phyloP scores from a whole-genome alignment of 805 yeast species.

The Wickerhamiella dianesei region DNA sequence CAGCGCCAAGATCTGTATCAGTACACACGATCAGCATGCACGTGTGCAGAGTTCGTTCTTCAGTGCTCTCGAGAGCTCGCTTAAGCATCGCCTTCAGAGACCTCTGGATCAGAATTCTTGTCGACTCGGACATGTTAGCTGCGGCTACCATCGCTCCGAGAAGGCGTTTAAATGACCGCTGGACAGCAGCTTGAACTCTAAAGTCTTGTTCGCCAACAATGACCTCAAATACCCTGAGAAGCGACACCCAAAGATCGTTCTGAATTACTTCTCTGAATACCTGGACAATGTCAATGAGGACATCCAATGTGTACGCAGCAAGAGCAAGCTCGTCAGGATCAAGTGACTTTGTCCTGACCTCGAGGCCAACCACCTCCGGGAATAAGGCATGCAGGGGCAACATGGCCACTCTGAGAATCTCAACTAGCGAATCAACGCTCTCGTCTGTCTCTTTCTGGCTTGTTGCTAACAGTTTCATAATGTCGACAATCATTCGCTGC shows the following conservation, averaged over 20 bases:
- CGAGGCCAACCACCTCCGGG: conserved; percentile 41
- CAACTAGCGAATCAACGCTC: conserved; percentile 70
- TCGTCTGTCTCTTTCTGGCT: conserved; percentile 32
- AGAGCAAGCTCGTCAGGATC: conserved; percentile 18
- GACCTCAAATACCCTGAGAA: conserved; percentile 48
- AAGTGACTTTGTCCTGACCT: conserved; percentile 12
- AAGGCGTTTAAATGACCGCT: conserved; percentile 38
- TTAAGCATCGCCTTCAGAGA: conserved; percentile 11
- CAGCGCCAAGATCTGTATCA: neutral
- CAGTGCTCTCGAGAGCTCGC: conserved; percentile 8
- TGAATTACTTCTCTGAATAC: conserved; percentile 56
- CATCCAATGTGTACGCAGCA: conserved; percentile 37
- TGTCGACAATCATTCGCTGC: conserved; percentile 41
- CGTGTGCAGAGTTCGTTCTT: conserved; percentile 1
- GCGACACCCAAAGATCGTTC: conserved; percentile 56
- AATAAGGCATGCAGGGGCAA: conserved; percentile 45
- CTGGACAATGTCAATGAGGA: conserved; percentile 48
- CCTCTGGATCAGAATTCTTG: conserved; percentile 5
- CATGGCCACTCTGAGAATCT: conserved; percentile 56
- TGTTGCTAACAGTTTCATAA: conserved; percentile 43
- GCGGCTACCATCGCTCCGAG: conserved; percentile 24
- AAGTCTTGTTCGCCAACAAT: conserved; percentile 34
- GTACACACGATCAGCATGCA: conserved; percentile 10
- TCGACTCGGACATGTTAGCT: conserved; percentile 26
- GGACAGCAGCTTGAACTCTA: conserved; percentile 31